A percentile compares a stretch with the other conserved stretches of the same genome.
These are phyloP conservation scores for Sarocladium brachiariae DNA, from an alignment of 2,329 filamentous ascomycete species.

Conservation along the genomic window DNA sequence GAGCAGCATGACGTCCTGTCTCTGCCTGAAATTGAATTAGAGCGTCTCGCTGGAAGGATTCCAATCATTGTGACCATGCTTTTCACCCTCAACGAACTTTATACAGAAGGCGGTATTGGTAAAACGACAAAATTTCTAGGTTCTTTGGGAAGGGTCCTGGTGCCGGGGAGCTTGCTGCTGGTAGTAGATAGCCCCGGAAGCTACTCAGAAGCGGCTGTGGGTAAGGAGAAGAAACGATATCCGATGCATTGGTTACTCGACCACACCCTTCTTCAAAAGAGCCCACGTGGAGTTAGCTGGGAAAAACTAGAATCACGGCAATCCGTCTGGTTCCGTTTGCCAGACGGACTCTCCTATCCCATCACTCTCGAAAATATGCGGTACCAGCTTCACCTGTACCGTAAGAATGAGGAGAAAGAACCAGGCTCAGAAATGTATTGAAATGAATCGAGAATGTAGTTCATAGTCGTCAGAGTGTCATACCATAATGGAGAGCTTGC, in stretches of 20 bases:
- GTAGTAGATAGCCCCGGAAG: conserved; percentile 91
- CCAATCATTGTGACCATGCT: conserved; percentile 68
- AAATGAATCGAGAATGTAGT: neutral
- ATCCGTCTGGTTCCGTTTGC: conserved; percentile 77
- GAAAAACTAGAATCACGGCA: conserved; percentile 68
- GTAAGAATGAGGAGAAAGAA: too few relatives aligned
- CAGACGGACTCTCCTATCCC: conserved; percentile 63
- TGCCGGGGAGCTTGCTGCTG: conserved; percentile 60
- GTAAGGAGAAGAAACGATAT: conserved; percentile 59
- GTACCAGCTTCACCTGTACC: conserved; percentile 84
- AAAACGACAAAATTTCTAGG: conserved; percentile 73
- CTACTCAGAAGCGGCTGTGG: conserved; percentile 76
- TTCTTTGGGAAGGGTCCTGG: conserved; percentile 52
- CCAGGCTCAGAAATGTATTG: too few relatives aligned
- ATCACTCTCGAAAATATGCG: conserved; percentile 91
- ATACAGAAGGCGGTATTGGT: conserved; percentile 64
- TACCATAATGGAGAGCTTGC: too few relatives aligned
- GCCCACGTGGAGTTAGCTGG: conserved; percentile 47
- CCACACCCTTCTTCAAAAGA: conserved; percentile 57
- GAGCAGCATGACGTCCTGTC: conserved; percentile 42
- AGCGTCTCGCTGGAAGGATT: conserved; percentile 20
- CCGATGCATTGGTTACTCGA: conserved; percentile 93
- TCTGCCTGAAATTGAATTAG: conserved; percentile 29
- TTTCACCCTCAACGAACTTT: conserved; percentile 95
- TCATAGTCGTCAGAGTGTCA: neutral